A percentile compares a stretch with the other conserved stretches of the same genome.
Conservation (phyloP, 257 asterid species). For the Salvia splendens region DNA sequence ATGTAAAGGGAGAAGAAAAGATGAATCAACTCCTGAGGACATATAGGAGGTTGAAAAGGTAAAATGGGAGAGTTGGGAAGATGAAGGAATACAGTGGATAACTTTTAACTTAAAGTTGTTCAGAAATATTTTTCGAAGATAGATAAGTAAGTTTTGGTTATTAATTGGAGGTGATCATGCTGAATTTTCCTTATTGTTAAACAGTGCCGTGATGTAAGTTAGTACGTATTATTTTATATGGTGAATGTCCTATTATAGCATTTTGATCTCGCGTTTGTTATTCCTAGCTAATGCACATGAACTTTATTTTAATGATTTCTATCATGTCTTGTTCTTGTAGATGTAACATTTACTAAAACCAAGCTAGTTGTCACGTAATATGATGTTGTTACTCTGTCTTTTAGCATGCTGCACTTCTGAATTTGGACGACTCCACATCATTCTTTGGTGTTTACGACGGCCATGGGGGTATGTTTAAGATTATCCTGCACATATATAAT, state of each 20-base stretch:
- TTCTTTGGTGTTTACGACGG: conserved; percentile 99
- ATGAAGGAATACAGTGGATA: background rate
- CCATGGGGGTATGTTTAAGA: conserved; percentile 77
- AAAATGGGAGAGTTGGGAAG: too few relatives aligned
- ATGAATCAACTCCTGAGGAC: background rate
- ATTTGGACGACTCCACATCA: conserved; percentile 76
- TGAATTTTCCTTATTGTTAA: background rate
- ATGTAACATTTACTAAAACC: conserved; percentile 24
- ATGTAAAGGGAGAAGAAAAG: background rate
- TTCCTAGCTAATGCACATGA: background rate
- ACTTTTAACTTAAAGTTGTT: background rate
- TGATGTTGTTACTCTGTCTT: conserved; percentile 33
- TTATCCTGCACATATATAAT: too few relatives aligned
- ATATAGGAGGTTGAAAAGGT: too few relatives aligned
- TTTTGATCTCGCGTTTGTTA: background rate
- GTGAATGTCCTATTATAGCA: background rate
- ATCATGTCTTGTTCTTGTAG: conserved; percentile 24
- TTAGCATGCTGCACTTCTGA: conserved; percentile 86
- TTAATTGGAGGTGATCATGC: background rate
- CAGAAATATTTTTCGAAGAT: background rate
- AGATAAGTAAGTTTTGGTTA: background rate
- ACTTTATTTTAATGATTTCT: conserved; percentile 2
- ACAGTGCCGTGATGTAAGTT: background rate
- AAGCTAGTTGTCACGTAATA: conserved; percentile 24
- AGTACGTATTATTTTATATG: background rate